A percentile compares a stretch with the other conserved stretches of the same genome.
phyloP scores from a whole-genome alignment of 2,329 filamentous ascomycete genomes.

The Elsinoe necatrix region DNA sequence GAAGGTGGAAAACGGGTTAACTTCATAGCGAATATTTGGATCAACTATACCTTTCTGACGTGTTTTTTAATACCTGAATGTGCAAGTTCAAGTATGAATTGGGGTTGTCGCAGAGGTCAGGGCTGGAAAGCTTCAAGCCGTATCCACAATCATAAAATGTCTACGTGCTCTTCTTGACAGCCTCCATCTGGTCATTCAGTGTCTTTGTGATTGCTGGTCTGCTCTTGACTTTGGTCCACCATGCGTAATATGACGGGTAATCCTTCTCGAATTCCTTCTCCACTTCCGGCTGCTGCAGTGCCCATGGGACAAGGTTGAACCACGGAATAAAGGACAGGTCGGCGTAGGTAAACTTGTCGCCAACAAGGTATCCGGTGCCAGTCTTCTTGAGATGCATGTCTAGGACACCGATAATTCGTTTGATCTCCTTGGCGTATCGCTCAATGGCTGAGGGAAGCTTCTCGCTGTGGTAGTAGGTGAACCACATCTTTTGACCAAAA shows the following conservation, averaged over 20 bases:
- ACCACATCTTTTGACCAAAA: constrained; percentile 37
- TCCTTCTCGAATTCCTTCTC: constrained; percentile 19
- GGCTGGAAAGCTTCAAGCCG: background rate
- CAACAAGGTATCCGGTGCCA: constrained; percentile 33
- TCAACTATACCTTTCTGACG: background rate
- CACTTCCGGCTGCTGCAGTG: constrained; percentile 16
- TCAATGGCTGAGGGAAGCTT: constrained; percentile 39
- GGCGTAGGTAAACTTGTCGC: constrained; percentile 36
- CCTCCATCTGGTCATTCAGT: constrained; percentile 23
- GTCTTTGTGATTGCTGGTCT: constrained; percentile 19
- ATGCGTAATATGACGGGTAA: constrained; percentile 18
- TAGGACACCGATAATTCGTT: constrained; percentile 40
- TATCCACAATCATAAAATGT: background rate
- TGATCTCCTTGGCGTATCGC: constrained; percentile 42
- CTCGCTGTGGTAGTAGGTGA: constrained; percentile 33
- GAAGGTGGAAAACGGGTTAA: background rate
- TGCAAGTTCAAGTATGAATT: background rate
- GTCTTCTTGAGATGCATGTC: constrained; percentile 33
- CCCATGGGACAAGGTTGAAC: constrained; percentile 21
- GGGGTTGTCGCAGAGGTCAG: background rate
- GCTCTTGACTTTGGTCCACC: constrained; percentile 17
- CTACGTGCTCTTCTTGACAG: constrained; percentile 17
- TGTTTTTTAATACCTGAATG: background rate
- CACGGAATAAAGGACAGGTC: constrained; percentile 34
- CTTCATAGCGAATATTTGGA: constrained; percentile 9